Conservation (phyloP, 2,329 filamentous ascomycete species). For the Ramularia collo-cygni region DNA sequence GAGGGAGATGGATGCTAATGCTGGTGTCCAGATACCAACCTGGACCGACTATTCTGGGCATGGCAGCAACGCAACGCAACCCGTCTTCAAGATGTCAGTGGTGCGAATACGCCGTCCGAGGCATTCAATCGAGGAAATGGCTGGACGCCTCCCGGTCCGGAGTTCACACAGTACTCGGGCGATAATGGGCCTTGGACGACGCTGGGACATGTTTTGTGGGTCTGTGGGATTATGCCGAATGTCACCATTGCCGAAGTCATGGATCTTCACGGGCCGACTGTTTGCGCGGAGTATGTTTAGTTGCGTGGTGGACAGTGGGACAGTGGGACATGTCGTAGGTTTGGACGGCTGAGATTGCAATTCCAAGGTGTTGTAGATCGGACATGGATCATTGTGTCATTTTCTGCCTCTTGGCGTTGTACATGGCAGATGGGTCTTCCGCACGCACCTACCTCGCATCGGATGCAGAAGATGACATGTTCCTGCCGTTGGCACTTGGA, state of each 20-base stretch:
- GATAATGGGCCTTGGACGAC: constrained; percentile 15
- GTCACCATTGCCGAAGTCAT: constrained; percentile 16
- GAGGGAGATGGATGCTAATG: too few relatives aligned
- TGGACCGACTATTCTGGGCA: constrained; percentile 17
- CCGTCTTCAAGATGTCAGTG: constrained; percentile 12
- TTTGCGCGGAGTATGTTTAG: constrained; percentile 16
- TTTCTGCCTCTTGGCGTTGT: too few relatives aligned
- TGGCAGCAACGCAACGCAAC: constrained; percentile 13
- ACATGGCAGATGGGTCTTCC: too few relatives aligned
- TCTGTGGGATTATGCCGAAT: constrained; percentile 17
- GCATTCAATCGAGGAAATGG: constrained; percentile 14
- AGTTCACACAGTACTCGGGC: constrained; percentile 15
- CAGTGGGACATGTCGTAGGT: too few relatives aligned
- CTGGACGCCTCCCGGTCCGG: constrained; percentile 16
- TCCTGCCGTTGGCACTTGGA: too few relatives aligned
- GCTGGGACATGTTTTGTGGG: constrained; percentile 17
- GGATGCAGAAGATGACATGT: too few relatives aligned
- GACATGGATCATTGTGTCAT: too few relatives aligned
- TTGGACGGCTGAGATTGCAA: too few relatives aligned
- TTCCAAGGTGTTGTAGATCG: too few relatives aligned
- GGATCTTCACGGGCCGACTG: constrained; percentile 9
- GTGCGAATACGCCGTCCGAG: constrained; percentile 13
- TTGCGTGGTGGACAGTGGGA: too few relatives aligned
- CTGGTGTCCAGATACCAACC: constrained; percentile 16
- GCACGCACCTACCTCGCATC: too few relatives aligned